A percentile compares a stretch with the other conserved stretches of the same genome.
Evolutionary conservation across 306 rosid species (phyloP).

Genomic region (Herpetospermum pedunculosum): DNA sequence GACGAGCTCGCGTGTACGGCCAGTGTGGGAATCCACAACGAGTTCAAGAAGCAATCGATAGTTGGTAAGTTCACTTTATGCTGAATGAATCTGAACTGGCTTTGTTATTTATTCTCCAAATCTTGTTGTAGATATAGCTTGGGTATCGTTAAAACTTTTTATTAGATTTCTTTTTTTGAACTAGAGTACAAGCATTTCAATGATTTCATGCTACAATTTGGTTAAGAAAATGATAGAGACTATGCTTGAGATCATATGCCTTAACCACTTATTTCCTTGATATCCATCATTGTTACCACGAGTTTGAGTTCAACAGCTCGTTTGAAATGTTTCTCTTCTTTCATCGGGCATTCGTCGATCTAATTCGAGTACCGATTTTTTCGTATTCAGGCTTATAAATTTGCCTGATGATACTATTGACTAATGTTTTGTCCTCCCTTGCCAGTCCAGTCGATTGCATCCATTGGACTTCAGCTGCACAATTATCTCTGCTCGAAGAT

Average conservation of each 20-base stretch:
- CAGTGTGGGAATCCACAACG: slow-evolving; percentile 46
- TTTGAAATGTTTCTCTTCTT: neutral
- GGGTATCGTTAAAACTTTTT: neutral
- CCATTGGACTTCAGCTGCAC: slow-evolving; percentile 98
- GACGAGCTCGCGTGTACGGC: slow-evolving; percentile 77
- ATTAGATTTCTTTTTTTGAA: neutral
- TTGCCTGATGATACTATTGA: neutral
- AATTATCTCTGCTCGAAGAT: slow-evolving; percentile 84
- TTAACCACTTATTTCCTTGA: neutral
- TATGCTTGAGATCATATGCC: neutral
- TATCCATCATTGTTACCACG: neutral
- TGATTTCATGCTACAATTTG: neutral
- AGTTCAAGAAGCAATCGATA: slow-evolving; percentile 76
- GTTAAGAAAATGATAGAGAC: neutral
- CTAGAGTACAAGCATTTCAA: neutral
- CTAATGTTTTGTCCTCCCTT: slow-evolving; percentile 10
- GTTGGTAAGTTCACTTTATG: slow-evolving; percentile 41
- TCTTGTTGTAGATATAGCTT: neutral
- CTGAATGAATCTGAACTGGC: neutral
- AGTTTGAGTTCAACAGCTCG: neutral
- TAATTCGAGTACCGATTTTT: neutral
- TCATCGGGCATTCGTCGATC: neutral
- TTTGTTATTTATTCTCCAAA: neutral
- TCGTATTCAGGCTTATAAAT: neutral
- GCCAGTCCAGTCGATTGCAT: slow-evolving; percentile 97